phyloP scores from a whole-genome alignment of 768 basidiomycete species.

The Nevesoporus exiguus region DNA sequence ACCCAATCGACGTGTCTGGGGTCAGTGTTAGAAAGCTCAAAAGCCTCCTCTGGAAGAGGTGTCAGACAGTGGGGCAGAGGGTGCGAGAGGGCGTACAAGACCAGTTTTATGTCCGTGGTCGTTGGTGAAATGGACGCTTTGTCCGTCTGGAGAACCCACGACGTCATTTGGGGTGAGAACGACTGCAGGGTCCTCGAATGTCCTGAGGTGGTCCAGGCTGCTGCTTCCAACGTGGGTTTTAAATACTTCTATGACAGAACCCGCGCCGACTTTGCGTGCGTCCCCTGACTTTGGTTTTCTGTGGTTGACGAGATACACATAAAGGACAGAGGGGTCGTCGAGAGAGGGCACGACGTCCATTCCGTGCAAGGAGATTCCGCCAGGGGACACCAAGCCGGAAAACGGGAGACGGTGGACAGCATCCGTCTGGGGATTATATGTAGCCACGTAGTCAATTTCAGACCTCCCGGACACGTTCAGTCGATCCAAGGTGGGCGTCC shows the following conservation, averaged over 20 bases:
- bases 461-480: conserved; percentile 38
- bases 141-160: conserved; percentile 60
- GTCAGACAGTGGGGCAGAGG: not conserved
- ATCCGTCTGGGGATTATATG: conserved; percentile 49
- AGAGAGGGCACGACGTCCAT: conserved; percentile 64
- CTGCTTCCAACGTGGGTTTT: conserved; percentile 44
- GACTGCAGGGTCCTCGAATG: conserved; percentile 47
- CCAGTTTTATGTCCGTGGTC: conserved; percentile 56
- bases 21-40: conserved; percentile 31
- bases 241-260: conserved; percentile 71
- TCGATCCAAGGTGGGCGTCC: conserved; percentile 45
- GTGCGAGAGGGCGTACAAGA: conserved; percentile 37
- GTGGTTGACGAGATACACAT: conserved; percentile 72
- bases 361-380: conserved; percentile 56
- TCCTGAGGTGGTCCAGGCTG: conserved; percentile 50
- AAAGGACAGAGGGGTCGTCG: conserved; percentile 46
- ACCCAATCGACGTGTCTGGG: conserved; percentile 51
- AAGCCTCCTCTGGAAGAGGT: conserved; percentile 17
- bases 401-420: conserved; percentile 45
- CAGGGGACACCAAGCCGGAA: conserved; percentile 33
- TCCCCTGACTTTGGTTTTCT: conserved; percentile 45
- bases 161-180: conserved; percentile 70
- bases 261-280: conserved; percentile 52
- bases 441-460: conserved; percentile 54
- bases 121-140: conserved; percentile 69